Evolutionary conservation across 805 yeast genomes (phyloP), one percentile per base, ranked within the genome.

Genomic region (Yarrowia sp.): DNA sequence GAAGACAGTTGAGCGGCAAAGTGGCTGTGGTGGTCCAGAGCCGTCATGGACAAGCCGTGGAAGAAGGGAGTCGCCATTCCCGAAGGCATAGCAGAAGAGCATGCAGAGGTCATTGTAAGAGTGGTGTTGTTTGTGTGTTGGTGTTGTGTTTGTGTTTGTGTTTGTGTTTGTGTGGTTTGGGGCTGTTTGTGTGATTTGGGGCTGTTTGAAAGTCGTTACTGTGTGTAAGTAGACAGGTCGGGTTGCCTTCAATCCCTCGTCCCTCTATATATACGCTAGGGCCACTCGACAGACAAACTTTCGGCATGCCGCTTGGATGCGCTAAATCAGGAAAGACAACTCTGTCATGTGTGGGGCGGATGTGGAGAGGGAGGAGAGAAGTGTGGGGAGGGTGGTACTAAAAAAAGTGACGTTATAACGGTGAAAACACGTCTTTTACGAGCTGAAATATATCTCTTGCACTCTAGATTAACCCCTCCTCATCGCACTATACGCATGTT

Each of bases 1-100:
- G 22, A 14, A 6, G 45, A 41, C 8, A 55, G 61, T 13, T 55
- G 61, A 8, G 61, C 61, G 10, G 47, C 45, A 41, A 55, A 38
- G 38, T 55, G 61, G 15, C 31, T 13, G 38, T 55, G 45, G 47
- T 55, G 61, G 47, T 55, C 61, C 45, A 55, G 36, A 2, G 58
- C 43, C 3, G 58, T 55, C 45, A 55, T 39, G 38, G 61, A 2
- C 10, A 55, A 17, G 1, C 47, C 58, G 43, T 51, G 58, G 58
- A 51, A 51, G 35, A 51, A 51, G 17, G 61, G 61, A 7, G 61
- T 55, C 8, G 61, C 47, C 47, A 55, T 39, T n/a, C 61, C 61
- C 38, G 61, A 55, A 28, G 61, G 47, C 38, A 55, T 28, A 8
- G 47, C 31, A 4, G 61, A 55, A 5, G 61, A 55, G 47, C 47